Conservation (phyloP, 176 grass and related monocot species). For the Hordeum marinum region DNA sequence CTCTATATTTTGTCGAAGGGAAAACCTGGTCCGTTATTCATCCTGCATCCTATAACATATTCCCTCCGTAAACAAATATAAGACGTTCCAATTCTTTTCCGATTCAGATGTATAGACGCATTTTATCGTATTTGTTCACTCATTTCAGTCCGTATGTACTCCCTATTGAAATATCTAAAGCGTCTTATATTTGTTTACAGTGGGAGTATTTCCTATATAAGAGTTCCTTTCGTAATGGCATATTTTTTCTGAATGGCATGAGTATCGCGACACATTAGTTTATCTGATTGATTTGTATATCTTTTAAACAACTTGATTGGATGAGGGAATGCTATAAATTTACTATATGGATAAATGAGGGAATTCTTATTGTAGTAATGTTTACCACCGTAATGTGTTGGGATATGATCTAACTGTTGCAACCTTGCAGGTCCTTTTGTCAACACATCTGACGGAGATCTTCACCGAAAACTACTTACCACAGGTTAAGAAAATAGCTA, state of each 20-base stretch:
- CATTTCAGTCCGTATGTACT: no score
- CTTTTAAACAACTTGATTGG: conserved; percentile 7
- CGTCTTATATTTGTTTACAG: no score
- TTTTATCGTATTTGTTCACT: no score
- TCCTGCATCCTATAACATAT: neutral
- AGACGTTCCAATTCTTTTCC: no score
- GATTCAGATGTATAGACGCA: no score
- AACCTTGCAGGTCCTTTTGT: conserved; percentile 84
- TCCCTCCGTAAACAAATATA: no score
- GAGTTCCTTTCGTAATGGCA: neutral
- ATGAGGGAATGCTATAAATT: neutral
- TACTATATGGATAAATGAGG: neutral
- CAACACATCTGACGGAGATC: conserved; percentile 91
- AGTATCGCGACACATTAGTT: neutral
- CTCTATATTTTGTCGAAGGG: neutral
- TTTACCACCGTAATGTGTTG: conserved; percentile 13
- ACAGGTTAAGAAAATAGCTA: conserved; percentile 52
- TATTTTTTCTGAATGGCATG: neutral
- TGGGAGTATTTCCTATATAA: neutral
- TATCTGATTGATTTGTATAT: neutral
- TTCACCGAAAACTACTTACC: conserved; percentile 71
- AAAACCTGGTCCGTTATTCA: neutral
- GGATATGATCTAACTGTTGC: conserved; percentile 21
- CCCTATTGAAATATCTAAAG: no score
- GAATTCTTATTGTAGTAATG: neutral